Percentiles rank a stretch among this genome's conserved stretches.
Conservation (phyloP, 208 protist genomes). For the Lotmaria passim region DNA sequence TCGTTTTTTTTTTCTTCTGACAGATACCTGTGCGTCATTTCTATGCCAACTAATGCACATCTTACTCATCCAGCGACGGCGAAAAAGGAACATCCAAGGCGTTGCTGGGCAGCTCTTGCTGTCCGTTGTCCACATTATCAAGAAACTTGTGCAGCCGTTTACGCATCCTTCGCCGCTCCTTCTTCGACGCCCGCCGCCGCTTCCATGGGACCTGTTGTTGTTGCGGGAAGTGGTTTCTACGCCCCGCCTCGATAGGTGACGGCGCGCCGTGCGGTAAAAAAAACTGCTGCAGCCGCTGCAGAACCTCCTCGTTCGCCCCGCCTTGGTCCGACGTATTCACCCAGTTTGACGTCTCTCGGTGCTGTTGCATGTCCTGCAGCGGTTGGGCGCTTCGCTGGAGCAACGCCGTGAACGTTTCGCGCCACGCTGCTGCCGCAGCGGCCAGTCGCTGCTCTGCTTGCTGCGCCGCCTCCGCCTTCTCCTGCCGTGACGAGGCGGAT, state of each 20-base stretch:
- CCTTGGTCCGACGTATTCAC: not conserved
- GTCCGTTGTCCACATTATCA: not conserved
- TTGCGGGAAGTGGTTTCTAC: not conserved
- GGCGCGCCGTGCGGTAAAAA: not conserved
- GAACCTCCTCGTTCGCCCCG: not conserved
- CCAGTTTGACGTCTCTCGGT: not conserved
- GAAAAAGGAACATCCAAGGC: not conserved
- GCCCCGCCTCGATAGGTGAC: not conserved
- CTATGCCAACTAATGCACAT: too few relatives aligned
- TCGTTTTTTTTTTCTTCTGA: too few relatives aligned
- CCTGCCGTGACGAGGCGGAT: conserved; percentile 10
- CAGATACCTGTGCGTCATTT: too few relatives aligned
- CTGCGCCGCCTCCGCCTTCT: conserved; percentile 21
- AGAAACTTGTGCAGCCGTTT: not conserved
- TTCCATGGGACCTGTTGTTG: not conserved
- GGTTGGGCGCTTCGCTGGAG: not conserved
- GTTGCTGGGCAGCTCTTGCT: not conserved
- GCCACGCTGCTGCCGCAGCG: conserved; percentile 20
- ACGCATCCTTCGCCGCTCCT: not conserved
- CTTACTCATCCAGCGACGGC: not conserved
- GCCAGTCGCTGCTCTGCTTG: conserved; percentile 28
- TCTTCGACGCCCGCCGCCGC: not conserved
- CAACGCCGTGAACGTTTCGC: conserved; percentile 3
- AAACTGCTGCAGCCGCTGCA: conserved; percentile 19
- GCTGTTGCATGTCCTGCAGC: not conserved